Conservation (phyloP, 805 yeast species). For the Schwanniomyces vanrijiae region DNA sequence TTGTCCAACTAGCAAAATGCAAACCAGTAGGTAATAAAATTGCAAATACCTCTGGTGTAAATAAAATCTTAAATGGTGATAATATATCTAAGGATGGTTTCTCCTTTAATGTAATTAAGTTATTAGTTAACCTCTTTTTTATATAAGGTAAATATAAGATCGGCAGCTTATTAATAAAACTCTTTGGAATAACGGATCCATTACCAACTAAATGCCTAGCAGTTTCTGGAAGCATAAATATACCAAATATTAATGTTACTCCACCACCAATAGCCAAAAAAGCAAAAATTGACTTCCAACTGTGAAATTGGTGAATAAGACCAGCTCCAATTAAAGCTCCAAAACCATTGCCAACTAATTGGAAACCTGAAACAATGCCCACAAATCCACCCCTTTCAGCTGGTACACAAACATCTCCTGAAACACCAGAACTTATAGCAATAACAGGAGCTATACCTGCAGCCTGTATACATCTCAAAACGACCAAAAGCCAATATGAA, state of each 20-base stretch:
- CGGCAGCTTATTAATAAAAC: conserved; percentile 44
- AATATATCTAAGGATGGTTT: conserved; percentile 23
- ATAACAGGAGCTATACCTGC: conserved; percentile 75
- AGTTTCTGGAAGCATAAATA: conserved; percentile 67
- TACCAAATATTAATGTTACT: conserved; percentile 23
- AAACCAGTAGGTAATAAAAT: conserved; percentile 59
- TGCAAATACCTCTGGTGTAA: conserved; percentile 44
- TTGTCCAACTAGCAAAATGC: conserved; percentile 69
- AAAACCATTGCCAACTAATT: conserved; percentile 71
- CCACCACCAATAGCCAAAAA: conserved; percentile 69
- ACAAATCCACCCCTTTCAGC: conserved; percentile 69
- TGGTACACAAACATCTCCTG: conserved; percentile 70
- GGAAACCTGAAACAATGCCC: conserved; percentile 64
- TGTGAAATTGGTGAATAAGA: conserved; percentile 25
- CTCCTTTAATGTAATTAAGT: conserved; percentile 15
- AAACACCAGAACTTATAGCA: conserved; percentile 66
- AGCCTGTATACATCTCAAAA: conserved; percentile 75
- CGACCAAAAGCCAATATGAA: conserved; percentile 59
- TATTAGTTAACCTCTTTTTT: conserved; percentile 29
- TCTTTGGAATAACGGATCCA: conserved; percentile 58
- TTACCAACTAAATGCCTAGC: conserved; percentile 71
- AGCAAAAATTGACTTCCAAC: conserved; percentile 80
- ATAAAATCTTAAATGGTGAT: conserved; percentile 43
- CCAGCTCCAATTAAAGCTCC: conserved; percentile 70
- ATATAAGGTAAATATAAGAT: conserved; percentile 32